phyloP scores from a whole-genome alignment of 2,329 filamentous ascomycete species.

The Alternaria sp. region DNA sequence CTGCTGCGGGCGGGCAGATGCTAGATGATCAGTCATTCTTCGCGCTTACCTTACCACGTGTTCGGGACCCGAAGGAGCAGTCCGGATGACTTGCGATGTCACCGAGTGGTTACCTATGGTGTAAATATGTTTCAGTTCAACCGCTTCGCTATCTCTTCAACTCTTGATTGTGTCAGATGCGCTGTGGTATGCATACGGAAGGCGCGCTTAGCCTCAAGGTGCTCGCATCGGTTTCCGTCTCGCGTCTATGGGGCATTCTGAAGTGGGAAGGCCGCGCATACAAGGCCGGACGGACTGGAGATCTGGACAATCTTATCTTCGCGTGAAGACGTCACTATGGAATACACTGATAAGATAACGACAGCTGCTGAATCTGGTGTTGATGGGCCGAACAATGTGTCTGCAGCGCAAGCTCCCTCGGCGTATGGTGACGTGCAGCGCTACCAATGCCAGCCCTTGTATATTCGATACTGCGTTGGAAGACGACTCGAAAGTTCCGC shows the following conservation, averaged over 20 bases:
- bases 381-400: background rate
- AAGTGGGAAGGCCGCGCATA: conserved; percentile 2
- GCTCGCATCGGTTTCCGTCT: background rate
- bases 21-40: conserved; percentile 20
- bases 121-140: conserved; percentile 38
- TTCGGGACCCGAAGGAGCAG: conserved; percentile 29
- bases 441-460: conserved; percentile 14
- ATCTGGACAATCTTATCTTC: background rate
- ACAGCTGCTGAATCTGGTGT: background rate
- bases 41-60: conserved; percentile 44
- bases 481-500: conserved; percentile 17
- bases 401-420: background rate
- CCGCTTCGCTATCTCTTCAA: conserved; percentile 15
- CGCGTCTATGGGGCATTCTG: background rate
- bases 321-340: background rate
- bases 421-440: conserved; percentile 11
- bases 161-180: conserved; percentile 6
- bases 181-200: background rate
- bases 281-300: background rate
- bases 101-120: conserved; percentile 35
- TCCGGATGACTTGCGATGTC: conserved; percentile 38
- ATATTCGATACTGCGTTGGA: conserved; percentile 14
- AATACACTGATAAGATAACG: conserved; percentile 5
- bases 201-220: background rate
- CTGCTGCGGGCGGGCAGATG: conserved; percentile 9